Base-by-base conservation (phyloP, 169 alveolate species). In the Besnoitia besnoiti region DNA sequence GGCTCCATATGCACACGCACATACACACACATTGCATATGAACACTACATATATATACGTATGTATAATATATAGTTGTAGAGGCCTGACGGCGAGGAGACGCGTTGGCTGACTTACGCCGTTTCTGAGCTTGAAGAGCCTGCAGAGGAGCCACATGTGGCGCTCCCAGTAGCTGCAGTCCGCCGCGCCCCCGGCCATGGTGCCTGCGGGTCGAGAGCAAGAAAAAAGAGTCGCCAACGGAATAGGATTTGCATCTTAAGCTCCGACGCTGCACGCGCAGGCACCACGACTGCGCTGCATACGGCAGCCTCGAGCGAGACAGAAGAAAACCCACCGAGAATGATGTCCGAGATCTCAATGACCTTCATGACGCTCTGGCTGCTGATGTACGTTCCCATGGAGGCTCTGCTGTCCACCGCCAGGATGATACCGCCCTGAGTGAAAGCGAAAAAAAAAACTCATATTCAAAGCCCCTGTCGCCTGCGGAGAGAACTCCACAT, bases 161-260 rank as follows among this genome's bases (percentile, higher is more conserved):
- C 99, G 95, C 93, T 98, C 99, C 99, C 99, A 99, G 97, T 97
- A 99, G 90, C 97, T 96, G 94, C 99, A 99, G 96, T 99, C 99
- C 37, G 99, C 99, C 12, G 99, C 99, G 51, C 99, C 99, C 67
- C 99, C 99, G 33, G 99, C 99, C 99, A 99, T 99, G 14, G 99
- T 99, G 59, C 93, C 93, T 90, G 44, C 37, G n/a, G n/a, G 82
- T 16, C 3, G n/a, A n/a, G n/a, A n/a, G n/a, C n/a, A 55, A 5
- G 24, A 55, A 55, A 55, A 8, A 5, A 21, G 30, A 55, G 67
- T 3, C 67, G 67, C 12, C 67, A 55, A 16, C 5, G 67, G 24
- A 19, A 19, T 5, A 16, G 12, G 1, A 16, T 19, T 1, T n/a
- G n/a, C n/a, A n/a, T n/a, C n/a, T n/a, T n/a, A n/a, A n/a, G n/a